Base-by-base conservation (phyloP, 2,329 filamentous ascomycete species). In the Fonsecaea monophora region DNA sequence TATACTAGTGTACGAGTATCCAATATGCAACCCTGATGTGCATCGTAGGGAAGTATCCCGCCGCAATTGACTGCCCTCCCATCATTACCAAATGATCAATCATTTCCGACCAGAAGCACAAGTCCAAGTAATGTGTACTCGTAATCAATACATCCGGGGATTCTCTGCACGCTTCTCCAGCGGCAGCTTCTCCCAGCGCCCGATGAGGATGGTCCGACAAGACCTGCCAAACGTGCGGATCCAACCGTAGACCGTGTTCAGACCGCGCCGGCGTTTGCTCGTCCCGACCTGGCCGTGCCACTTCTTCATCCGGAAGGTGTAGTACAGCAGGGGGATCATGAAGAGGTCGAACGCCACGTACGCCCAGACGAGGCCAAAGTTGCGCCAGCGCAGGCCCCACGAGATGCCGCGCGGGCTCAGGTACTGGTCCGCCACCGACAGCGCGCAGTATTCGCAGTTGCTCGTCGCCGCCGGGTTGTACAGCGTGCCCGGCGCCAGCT, bases 361-460 rank as follows among this genome's bases (percentile, higher is more conserved):
- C 0, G 81, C 87, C 84, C 87, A 92, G 73, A 92, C 79, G 42
- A 92, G 81, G 1, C 89, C 90, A 66, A 87, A 91, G 74, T 92
- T 90, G 64, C 89, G 81, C 89, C 89, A 92, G 8, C 75, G 77
- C 21, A 86, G 77, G 0, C 71, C 69, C 73, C 78, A 86, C 62
- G 75, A 75, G 63, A 83, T 83, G 32, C 73, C 76, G 3, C 80
- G 75, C 0, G 68, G 53, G 0, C 74, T 73, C 53, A 87, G 75
- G 76, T 81, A 86, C 40, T 80, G 77, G 68, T 87, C 81, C 0
- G 84, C 82, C 7, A 70, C 68, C 9, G 70, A 74, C 12, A 84
- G 71, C 1, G 77, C 68, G 74, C 85, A 87, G 50, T 42, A 91
- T 1, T 80, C 68, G 77, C 90, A 92, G 50, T 78, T 73, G 0